Conservation (phyloP, 331 rosid genomes). For the Telfairia occidentalis region DNA sequence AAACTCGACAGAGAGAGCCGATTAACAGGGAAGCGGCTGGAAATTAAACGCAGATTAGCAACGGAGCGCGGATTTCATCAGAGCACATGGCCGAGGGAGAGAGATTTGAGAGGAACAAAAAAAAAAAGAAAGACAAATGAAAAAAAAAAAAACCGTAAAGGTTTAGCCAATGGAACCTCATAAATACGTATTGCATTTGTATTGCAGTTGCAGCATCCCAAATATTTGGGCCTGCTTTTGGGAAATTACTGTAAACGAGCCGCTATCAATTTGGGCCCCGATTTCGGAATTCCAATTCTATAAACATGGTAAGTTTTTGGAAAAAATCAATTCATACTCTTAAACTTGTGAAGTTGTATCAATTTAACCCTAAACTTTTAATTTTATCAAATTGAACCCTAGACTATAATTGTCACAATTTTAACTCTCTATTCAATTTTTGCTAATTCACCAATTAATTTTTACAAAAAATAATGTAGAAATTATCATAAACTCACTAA, state of each 20-base stretch:
- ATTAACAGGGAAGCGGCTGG: not conserved
- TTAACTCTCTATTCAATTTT: too few species aligned
- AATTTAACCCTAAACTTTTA: too few species aligned
- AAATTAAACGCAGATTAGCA: not conserved
- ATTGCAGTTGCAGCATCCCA: not conserved
- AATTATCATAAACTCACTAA: too few species aligned
- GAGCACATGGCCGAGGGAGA: not conserved
- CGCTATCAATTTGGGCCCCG: not conserved
- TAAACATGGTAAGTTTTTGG: too few species aligned
- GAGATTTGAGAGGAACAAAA: conserved; percentile 3
- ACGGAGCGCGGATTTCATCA: not conserved
- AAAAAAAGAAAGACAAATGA: too few species aligned
- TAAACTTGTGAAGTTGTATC: too few species aligned
- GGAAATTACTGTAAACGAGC: not conserved
- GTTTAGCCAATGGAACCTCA: conserved; percentile 1
- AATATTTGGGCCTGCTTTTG: not conserved
- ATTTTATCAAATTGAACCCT: too few species aligned
- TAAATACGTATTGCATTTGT: not conserved
- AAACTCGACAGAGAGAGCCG: not conserved
- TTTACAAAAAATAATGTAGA: too few species aligned
- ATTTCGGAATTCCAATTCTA: not conserved
- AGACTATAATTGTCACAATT: too few species aligned
- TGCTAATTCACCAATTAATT: too few species aligned
- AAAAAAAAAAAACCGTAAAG: not conserved
- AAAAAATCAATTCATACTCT: too few species aligned